Evolutionary conservation across 2,329 filamentous ascomycete species (phyloP), one percentile per base, ranked within the genome.

Genomic region (Bipolaris victoriae): DNA sequence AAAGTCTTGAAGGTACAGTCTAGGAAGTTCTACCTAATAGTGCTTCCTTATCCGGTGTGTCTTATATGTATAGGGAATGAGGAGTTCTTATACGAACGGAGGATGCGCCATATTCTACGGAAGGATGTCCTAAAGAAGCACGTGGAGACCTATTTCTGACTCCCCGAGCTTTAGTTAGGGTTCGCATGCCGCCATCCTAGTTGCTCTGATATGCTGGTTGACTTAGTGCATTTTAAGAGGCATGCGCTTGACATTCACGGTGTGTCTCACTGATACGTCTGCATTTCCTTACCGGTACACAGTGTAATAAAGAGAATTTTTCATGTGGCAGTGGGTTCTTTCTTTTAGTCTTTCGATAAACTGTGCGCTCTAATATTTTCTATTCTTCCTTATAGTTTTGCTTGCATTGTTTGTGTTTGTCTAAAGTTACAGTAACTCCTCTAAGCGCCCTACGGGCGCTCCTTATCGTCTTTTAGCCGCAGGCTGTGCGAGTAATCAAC

Each of bases 61-160:
- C 58, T 63, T 40, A 58, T 67, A 40, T 65, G 49, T 41, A 63
- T 65, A 60, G 55, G 57, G 18, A 62, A 62, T 55, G 22, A 53
- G 40, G 48, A 53, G 45, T 58, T 58, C 45, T 54, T 39, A 7
- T 44, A 65, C 24, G 16, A 65, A 52, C 26, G 16, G 49, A 52
- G 54, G 43, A 55, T 65, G n/a, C 53, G 52, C 33, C 16, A 22
- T 52, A 40, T 45, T 48, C 56, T 20, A 47, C 41, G 36, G 49
- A 67, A 62, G 48, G 58, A 65, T 40, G 43, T 64, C 35, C 55
- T 66, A 13, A 64, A 55, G 26, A 62, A 62, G 45, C 45, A 62
- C 31, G 45, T 58, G 29, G 49, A 60, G 54, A 52, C 41, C 5
- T 49, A 65, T 55, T 66, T 66, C 50, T n/a, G 33, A 50, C 33